Conservation (phyloP, 2,329 filamentous ascomycete genomes). For the Davidsoniella virescens region DNA sequence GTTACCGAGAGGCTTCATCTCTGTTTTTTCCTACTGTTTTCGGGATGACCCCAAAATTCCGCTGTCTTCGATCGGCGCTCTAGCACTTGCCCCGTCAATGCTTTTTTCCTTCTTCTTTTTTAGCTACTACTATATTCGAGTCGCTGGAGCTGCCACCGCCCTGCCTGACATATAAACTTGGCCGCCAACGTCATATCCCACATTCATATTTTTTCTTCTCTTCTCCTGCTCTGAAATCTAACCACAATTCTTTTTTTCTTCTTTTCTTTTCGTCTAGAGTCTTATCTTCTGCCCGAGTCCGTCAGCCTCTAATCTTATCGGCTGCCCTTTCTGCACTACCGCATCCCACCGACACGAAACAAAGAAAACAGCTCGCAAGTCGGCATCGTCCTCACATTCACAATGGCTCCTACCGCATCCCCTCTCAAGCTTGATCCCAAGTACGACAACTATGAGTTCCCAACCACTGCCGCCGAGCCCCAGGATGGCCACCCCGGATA, state of each 20-base stretch:
- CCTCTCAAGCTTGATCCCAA: slow-evolving; percentile 56
- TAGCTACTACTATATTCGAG: not conserved
- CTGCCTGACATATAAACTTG: not conserved
- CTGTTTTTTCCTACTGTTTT: too few species aligned
- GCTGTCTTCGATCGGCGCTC: too few species aligned
- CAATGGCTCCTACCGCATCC: slow-evolving; percentile 12
- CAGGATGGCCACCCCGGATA: slow-evolving; percentile 74
- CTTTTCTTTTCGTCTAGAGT: too few species aligned
- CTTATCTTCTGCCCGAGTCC: too few species aligned
- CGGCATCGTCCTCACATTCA: not conserved
- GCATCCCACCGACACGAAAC: too few species aligned
- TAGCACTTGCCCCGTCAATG: too few species aligned
- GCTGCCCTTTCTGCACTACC: too few species aligned
- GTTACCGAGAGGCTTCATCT: too few species aligned
- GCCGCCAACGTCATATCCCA: not conserved
- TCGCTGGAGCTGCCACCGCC: not conserved
- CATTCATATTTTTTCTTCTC: not conserved
- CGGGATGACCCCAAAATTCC: too few species aligned
- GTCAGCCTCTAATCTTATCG: too few species aligned
- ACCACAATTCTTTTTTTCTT: too few species aligned
- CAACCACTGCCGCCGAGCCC: slow-evolving; percentile 53
- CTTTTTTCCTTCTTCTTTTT: not conserved
- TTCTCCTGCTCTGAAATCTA: not conserved
- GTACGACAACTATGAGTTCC: slow-evolving; percentile 93
- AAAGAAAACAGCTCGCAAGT: not conserved